Evolutionary conservation across 129 eudicot species (phyloP), one percentile per base, ranked within the genome.

Genomic region (Heracleum sosnowskyi): DNA sequence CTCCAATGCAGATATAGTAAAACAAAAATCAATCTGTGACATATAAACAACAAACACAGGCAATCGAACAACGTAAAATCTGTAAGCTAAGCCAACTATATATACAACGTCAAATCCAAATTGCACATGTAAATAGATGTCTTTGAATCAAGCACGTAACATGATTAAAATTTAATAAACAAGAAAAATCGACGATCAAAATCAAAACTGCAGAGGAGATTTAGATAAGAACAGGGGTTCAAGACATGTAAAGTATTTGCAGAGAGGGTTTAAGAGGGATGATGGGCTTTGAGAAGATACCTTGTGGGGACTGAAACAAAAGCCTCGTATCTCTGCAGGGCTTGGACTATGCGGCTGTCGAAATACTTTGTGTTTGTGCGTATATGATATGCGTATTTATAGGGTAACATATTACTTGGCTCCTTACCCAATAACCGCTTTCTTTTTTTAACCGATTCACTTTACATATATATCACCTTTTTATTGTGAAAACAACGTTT

Each of bases 331-430:
- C 64, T 55, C 1, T 55, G 63, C 7, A 53, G 63, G 63, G 63
- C 63, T 55, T 55, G 31, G 64, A 55, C 64, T 55, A 24, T 55
- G 64, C 64, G 64, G 64, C 64, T 55, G 64, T 55, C 62, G 62
- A 53, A 7, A 53, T 55, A 11, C 24, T 1, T 1, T 55, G 64
- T 55, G 31, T 24, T 46, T 60, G 13, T 55, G 64, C 7, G 10
- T 22, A 2, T 57, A 2, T 57, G 31, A 0, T 57, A 0, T n/a
- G 34, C 24, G 6, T 60, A n/a, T 60, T 60, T 60, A 60, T 60
- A 60, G 34, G 57, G 60, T 0, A 5, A 5, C n/a, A 16, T 51
- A 5, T 51, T 18, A 18, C 9, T 46, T 16, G 53, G 53, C 28
- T 28, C 62, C 28, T 53, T 7, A 9, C 33, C 66, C 66, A 1